These are phyloP conservation scores for Tetrastigma voinierianum DNA, from an alignment of 164 flowering plant genomes.

Conservation along the genomic window DNA sequence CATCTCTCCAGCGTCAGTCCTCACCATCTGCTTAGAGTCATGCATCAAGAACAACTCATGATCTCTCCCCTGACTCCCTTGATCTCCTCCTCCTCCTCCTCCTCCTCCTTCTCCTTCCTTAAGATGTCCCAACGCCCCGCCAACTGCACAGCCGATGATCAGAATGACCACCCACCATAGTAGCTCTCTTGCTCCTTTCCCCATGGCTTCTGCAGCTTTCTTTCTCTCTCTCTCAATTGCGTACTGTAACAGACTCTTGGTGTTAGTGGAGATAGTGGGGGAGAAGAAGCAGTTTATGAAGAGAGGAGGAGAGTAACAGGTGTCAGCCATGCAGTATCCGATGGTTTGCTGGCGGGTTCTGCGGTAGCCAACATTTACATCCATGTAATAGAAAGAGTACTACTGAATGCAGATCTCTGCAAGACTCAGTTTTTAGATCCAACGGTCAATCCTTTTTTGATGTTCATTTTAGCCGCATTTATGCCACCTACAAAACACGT, in stretches of 20 bases:
- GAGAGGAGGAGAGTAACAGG: constrained; percentile 20
- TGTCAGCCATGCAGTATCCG: constrained; percentile 35
- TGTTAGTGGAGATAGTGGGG: background rate
- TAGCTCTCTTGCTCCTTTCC: too few species aligned
- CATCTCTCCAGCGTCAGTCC: constrained; percentile 76
- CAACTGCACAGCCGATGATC: too few species aligned
- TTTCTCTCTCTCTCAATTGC: background rate
- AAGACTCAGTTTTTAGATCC: constrained; percentile 19
- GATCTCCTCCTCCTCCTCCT: constrained; percentile 12
- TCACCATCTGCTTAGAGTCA: constrained; percentile 44
- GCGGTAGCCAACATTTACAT: constrained; percentile 24
- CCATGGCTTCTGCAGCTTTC: background rate
- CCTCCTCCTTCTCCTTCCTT: too few species aligned
- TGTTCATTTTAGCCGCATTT: too few species aligned
- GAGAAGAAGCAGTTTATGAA: constrained; percentile 14
- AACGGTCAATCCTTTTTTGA: too few species aligned
- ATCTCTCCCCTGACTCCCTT: constrained; percentile 9
- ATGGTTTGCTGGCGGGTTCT: constrained; percentile 33
- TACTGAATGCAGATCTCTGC: constrained; percentile 1
- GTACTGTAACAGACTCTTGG: background rate
- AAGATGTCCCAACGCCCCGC: constrained; percentile 7
- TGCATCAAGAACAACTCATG: constrained; percentile 50
- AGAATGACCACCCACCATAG: constrained; percentile 12
- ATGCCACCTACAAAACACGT: too few species aligned
- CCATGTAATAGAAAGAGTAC: background rate